Percentiles rank a stretch among this genome's conserved stretches.
These are phyloP conservation scores for Phytopythium vexans DNA, from an alignment of 352 stramenopile species.

Conservation along the genomic window DNA sequence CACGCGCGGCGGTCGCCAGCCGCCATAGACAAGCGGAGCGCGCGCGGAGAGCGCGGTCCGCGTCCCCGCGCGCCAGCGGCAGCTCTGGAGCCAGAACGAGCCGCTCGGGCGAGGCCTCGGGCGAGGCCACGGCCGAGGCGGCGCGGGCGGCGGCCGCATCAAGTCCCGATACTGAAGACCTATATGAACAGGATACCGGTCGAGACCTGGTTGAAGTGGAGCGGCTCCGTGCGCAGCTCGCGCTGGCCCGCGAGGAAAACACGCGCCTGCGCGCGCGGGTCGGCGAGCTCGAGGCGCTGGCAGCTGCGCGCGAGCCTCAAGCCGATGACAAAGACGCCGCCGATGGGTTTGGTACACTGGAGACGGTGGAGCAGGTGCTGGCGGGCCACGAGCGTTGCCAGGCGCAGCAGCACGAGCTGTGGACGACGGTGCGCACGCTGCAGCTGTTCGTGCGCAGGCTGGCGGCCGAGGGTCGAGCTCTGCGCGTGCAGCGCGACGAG, in stretches of 20 bases:
- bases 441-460: constrained; percentile 61
- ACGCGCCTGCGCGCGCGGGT: background rate
- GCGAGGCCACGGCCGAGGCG: too few species aligned
- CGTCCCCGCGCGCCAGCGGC: too few species aligned
- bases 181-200: background rate
- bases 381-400: constrained; percentile 53
- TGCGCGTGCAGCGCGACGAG: constrained; percentile 55
- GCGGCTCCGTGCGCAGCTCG: constrained; percentile 4
- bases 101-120: too few species aligned
- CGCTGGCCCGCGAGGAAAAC: background rate
- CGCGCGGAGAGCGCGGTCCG: too few species aligned
- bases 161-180: too few species aligned
- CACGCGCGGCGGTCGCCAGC: too few species aligned
- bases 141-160: too few species aligned
- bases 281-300: background rate
- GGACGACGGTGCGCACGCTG: constrained; percentile 59
- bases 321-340: background rate
- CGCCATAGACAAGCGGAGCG: too few species aligned
- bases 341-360: background rate
- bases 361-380: constrained; percentile 5
- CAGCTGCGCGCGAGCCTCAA: background rate
- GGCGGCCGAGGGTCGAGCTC: constrained; percentile 40
- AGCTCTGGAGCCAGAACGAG: too few species aligned
- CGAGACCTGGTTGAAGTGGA: constrained; percentile 2
- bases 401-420: constrained; percentile 65